A percentile compares a stretch with the other conserved stretches of the same genome.
Evolutionary conservation across 805 yeast species (phyloP).

Genomic region (Hanseniaspora hatyaiensis): DNA sequence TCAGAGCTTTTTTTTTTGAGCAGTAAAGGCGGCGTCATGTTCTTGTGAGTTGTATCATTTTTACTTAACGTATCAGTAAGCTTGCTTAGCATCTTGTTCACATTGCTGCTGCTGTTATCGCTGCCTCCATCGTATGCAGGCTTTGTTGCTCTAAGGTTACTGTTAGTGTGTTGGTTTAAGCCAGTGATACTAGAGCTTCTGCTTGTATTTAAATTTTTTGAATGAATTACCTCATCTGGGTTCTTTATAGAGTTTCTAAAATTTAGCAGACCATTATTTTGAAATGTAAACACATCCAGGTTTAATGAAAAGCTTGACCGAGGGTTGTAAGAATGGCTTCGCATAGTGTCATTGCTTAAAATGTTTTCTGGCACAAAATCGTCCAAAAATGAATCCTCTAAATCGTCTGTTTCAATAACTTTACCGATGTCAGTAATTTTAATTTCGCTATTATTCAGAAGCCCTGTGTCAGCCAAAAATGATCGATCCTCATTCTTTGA

Average conservation of each 20-base stretch:
- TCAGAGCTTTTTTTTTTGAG: background rate
- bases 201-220: background rate
- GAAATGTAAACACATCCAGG: background rate
- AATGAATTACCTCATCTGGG: background rate
- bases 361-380: background rate
- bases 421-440: no score
- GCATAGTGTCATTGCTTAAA: background rate
- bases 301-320: conserved; percentile 11
- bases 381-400: background rate
- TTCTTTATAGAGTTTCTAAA: no score
- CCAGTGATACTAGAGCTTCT: background rate
- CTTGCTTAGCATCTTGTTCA: no score
- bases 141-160: no score
- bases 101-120: no score
- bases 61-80: no score
- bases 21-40: background rate
- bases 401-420: no score
- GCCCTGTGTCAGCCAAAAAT: no score
- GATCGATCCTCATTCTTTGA: no score
- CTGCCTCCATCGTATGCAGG: no score
- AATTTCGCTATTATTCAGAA: no score
- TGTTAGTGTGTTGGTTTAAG: background rate
- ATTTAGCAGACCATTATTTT: background rate
- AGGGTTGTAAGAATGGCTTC: background rate
- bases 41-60: background rate